phyloP scores from a whole-genome alignment of 306 rosid species.

The Quercus rubra region DNA sequence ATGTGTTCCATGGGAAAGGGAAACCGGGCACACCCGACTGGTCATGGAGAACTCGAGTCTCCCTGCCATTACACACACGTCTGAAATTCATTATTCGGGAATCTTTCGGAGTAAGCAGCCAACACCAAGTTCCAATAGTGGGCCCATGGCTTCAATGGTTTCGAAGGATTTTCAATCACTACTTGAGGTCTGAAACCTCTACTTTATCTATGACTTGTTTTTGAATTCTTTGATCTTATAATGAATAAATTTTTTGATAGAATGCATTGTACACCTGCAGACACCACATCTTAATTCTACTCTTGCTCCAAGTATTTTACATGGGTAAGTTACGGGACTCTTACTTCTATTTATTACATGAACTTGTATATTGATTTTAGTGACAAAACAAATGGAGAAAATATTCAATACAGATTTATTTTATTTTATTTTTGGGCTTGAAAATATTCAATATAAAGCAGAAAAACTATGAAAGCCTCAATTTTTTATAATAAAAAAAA shows the following conservation, averaged over 20 bases:
- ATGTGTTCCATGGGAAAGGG: constrained; percentile 61
- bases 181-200: constrained; percentile 38
- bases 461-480: not conserved
- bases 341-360: not conserved
- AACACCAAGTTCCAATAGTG: constrained; percentile 14
- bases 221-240: not conserved
- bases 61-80: constrained; percentile 23
- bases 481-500: too few species aligned
- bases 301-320: constrained; percentile 36
- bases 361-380: constrained; percentile 1
- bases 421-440: too few species aligned
- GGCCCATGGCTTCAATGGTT: too few species aligned
- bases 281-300: constrained; percentile 62
- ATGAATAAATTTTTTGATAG: not conserved
- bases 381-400: not conserved
- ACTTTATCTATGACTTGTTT: not conserved
- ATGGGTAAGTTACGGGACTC: constrained; percentile 44
- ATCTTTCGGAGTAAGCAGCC: not conserved
- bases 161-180: constrained; percentile 51
- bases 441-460: not conserved
- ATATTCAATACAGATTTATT: not conserved
- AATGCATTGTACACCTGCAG: constrained; percentile 38
- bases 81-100: not conserved
- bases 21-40: constrained; percentile 30
- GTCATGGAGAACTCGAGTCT: constrained; percentile 45